Evolutionary conservation across 2,329 filamentous ascomycete species (phyloP).

Genomic region (Pseudogymnoascus sp.): DNA sequence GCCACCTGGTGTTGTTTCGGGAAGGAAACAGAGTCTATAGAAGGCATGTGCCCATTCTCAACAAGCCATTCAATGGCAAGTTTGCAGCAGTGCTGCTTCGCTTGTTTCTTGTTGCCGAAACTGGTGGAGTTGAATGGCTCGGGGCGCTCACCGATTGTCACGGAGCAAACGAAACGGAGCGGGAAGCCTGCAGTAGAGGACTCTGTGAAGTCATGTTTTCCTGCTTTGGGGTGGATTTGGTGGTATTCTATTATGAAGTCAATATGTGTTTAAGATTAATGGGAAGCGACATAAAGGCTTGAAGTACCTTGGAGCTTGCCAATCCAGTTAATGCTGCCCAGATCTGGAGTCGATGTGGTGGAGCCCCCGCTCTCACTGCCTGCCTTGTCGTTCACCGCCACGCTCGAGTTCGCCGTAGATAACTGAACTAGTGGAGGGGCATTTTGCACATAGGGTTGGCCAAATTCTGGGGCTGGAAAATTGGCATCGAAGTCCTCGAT

Average conservation of each 20-base stretch:
- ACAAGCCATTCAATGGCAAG: slow-evolving; percentile 26
- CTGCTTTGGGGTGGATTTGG: slow-evolving; percentile 11
- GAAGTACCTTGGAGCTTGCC: slow-evolving; percentile 22
- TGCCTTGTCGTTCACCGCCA: not conserved
- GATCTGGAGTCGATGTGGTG: not conserved
- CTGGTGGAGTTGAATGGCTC: slow-evolving; percentile 17
- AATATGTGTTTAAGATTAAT: slow-evolving; percentile 1
- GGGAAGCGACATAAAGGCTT: not conserved
- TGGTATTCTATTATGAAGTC: slow-evolving; percentile 19
- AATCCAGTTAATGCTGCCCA: slow-evolving; percentile 25
- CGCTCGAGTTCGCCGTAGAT: not conserved
- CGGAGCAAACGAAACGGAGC: slow-evolving; percentile 14
- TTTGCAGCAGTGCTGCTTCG: slow-evolving; percentile 26
- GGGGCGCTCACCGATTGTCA: slow-evolving; percentile 18
- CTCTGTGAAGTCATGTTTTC: slow-evolving; percentile 12
- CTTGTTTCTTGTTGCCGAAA: slow-evolving; percentile 25
- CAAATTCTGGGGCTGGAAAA: not conserved
- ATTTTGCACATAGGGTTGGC: not conserved
- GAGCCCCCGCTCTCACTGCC: not conserved
- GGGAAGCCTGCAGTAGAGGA: not conserved
- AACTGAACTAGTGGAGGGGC: not conserved
- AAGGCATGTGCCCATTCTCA: slow-evolving; percentile 22
- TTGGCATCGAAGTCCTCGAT: not conserved
- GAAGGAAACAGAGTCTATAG: slow-evolving; percentile 20
- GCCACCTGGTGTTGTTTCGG: slow-evolving; percentile 15